Evolutionary conservation across 2,329 filamentous ascomycete species (phyloP).

Genomic region (Botrytis deweyae): DNA sequence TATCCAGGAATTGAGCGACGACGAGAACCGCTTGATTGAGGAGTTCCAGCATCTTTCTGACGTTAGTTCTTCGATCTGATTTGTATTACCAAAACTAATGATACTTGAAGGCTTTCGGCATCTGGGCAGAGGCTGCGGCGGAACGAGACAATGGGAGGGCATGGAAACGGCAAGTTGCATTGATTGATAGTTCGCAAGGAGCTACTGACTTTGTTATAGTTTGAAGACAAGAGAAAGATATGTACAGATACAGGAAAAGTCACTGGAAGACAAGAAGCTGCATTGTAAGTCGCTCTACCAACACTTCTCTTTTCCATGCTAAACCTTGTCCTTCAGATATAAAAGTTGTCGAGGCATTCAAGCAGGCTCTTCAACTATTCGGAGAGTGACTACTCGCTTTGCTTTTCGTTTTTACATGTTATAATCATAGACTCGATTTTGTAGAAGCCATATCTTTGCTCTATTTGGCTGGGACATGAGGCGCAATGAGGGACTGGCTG

Average conservation of each 20-base stretch:
- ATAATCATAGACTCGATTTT: background rate
- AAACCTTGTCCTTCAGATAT: slow-evolving; percentile 42
- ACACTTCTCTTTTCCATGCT: slow-evolving; percentile 16
- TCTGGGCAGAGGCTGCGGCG: slow-evolving; percentile 74
- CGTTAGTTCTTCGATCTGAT: slow-evolving; percentile 22
- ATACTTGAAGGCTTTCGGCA: slow-evolving; percentile 66
- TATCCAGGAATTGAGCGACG: slow-evolving; percentile 59
- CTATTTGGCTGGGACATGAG: background rate
- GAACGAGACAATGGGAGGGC: slow-evolving; percentile 74
- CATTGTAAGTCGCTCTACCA: slow-evolving; percentile 63
- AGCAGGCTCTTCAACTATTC: slow-evolving; percentile 53
- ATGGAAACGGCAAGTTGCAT: slow-evolving; percentile 62
- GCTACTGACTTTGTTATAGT: slow-evolving; percentile 43
- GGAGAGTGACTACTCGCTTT: slow-evolving; percentile 9
- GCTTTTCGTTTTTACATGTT: background rate
- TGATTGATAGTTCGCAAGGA: slow-evolving; percentile 1
- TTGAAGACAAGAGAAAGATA: slow-evolving; percentile 76
- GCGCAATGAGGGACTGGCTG: slow-evolving; percentile 8
- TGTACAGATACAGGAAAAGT: slow-evolving; percentile 71
- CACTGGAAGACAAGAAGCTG: slow-evolving; percentile 69
- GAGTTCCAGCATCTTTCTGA: slow-evolving; percentile 67
- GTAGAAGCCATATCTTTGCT: slow-evolving; percentile 10
- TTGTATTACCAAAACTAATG: background rate
- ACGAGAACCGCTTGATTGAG: slow-evolving; percentile 64
- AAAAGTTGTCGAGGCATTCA: slow-evolving; percentile 62